Conservation (phyloP, 2,329 filamentous ascomycete genomes). For the Clonostachys solani region DNA sequence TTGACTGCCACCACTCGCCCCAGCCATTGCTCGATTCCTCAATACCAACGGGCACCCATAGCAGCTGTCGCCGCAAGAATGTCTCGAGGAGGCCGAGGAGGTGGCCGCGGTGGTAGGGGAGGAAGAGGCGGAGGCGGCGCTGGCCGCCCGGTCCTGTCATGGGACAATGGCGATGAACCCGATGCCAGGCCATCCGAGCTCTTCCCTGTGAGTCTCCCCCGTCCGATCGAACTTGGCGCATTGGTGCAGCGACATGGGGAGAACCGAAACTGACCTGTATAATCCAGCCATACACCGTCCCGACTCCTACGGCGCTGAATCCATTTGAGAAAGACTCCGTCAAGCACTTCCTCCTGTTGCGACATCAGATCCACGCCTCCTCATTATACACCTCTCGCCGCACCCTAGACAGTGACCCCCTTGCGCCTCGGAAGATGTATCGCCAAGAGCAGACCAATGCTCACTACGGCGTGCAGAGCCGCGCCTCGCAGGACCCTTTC, state of each 20-base stretch:
- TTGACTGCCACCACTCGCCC: too few species aligned
- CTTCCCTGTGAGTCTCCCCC: slow-evolving; percentile 41
- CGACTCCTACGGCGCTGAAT: slow-evolving; percentile 36
- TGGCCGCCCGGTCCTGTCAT: slow-evolving; percentile 43
- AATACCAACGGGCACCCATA: too few species aligned
- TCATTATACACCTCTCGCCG: slow-evolving; percentile 54
- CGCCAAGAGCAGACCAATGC: slow-evolving; percentile 56
- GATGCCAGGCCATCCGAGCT: slow-evolving; percentile 55
- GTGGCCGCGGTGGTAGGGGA: slow-evolving; percentile 44
- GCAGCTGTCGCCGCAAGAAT: background rate
- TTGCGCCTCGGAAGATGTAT: slow-evolving; percentile 37
- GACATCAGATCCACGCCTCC: slow-evolving; percentile 50
- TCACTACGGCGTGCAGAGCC: slow-evolving; percentile 49
- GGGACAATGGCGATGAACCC: slow-evolving; percentile 49
- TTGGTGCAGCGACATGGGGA: background rate
- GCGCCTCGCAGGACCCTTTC: slow-evolving; percentile 54
- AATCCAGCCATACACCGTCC: slow-evolving; percentile 43
- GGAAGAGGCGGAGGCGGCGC: slow-evolving; percentile 41
- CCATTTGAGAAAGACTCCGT: slow-evolving; percentile 40
- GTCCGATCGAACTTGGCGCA: background rate
- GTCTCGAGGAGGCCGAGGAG: slow-evolving; percentile 39
- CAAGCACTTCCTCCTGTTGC: slow-evolving; percentile 49
- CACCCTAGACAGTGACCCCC: slow-evolving; percentile 30
- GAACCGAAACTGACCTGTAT: background rate
- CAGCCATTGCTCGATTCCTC: too few species aligned